These are phyloP conservation scores for Ophiostoma ips DNA, from an alignment of 2,329 filamentous ascomycete genomes.

Conservation along the genomic window DNA sequence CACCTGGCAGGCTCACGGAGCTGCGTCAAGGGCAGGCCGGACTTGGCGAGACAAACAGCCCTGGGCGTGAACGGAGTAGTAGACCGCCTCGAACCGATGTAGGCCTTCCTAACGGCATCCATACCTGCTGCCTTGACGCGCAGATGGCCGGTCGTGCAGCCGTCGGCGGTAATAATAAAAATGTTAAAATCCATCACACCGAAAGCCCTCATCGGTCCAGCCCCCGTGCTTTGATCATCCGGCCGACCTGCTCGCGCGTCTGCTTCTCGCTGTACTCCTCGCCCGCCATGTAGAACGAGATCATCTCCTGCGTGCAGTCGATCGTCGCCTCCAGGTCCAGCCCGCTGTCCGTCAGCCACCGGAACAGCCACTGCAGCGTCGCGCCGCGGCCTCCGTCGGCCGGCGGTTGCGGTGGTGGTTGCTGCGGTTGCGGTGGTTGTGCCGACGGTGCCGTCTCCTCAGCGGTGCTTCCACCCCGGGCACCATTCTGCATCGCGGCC, in stretches of 20 bases:
- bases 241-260: conserved; percentile 42
- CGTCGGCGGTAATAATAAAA: no score
- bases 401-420: background rate
- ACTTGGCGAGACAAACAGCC: no score
- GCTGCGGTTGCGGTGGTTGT: background rate
- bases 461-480: background rate
- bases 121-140: no score
- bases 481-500: background rate
- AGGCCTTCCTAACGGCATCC: no score
- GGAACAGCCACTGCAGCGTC: conserved; percentile 51
- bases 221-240: conserved; percentile 44
- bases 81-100: no score
- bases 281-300: conserved; percentile 68
- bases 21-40: no score
- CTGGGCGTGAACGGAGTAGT: no score
- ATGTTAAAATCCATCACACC: no score
- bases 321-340: conserved; percentile 76
- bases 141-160: no score
- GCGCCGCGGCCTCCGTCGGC: conserved; percentile 17
- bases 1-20: no score
- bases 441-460: background rate
- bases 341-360: conserved; percentile 75
- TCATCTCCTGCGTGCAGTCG: conserved; percentile 81
- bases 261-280: conserved; percentile 48
- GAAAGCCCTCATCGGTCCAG: conserved; percentile 37